Percentiles rank a stretch among this genome's conserved stretches.
These are phyloP conservation scores for Nymphaea colorata DNA, from an alignment of 164 flowering plant genomes.

Conservation along the genomic window DNA sequence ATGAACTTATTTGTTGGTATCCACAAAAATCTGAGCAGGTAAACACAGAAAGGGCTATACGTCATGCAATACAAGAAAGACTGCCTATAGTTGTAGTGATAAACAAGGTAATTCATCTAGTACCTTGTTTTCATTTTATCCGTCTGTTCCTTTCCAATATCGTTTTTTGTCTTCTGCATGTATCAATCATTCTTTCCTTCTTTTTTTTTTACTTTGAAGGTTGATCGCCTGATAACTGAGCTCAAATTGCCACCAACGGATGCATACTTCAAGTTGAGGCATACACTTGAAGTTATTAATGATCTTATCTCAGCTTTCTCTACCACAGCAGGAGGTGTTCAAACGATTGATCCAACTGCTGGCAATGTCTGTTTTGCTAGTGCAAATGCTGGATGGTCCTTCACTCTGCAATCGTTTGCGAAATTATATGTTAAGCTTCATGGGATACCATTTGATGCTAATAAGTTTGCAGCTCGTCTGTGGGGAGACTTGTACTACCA, in stretches of 20 bases:
- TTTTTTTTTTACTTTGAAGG: slow-evolving; percentile 27
- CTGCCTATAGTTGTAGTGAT: slow-evolving; percentile 93
- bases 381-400: slow-evolving; percentile 96
- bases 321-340: slow-evolving; percentile 78
- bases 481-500: slow-evolving; percentile 95
- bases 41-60: slow-evolving; percentile 97
- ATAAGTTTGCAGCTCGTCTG: slow-evolving; percentile 82
- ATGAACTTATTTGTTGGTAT: not conserved
- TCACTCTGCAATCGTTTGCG: slow-evolving; percentile 77
- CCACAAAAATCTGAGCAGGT: slow-evolving; percentile 37
- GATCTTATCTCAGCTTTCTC: slow-evolving; percentile 73
- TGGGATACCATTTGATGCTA: slow-evolving; percentile 35
- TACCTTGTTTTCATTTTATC: too few relatives aligned
- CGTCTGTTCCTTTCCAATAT: not conserved
- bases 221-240: slow-evolving; percentile 96
- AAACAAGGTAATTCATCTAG: slow-evolving; percentile 53
- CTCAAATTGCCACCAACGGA: slow-evolving; percentile 93
- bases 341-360: slow-evolving; percentile 71
- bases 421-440: not conserved
- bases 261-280: slow-evolving; percentile 79
- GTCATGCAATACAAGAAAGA: slow-evolving; percentile 94
- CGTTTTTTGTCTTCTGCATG: not conserved
- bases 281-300: slow-evolving; percentile 73
- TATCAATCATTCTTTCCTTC: not conserved
- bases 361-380: slow-evolving; percentile 99